phyloP scores from a whole-genome alignment of 768 basidiomycete genomes.

The Sporobolomyces pararoseus region DNA sequence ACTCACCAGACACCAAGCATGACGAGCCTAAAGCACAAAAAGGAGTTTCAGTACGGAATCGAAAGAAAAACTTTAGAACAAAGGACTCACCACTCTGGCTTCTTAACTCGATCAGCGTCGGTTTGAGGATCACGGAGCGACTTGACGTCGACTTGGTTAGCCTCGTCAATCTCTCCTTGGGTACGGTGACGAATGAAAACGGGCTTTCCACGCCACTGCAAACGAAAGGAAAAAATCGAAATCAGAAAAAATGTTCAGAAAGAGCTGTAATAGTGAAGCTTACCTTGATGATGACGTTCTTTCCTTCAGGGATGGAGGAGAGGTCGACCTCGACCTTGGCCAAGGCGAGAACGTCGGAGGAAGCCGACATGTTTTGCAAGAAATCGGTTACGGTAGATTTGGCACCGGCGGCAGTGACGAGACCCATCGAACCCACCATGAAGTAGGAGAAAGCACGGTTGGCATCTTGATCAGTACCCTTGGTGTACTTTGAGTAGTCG shows the following conservation, averaged over 20 bases:
- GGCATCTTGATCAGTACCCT: constrained; percentile 56
- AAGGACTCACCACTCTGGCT: constrained; percentile 88
- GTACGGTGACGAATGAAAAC: constrained; percentile 99
- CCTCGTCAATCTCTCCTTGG: constrained; percentile 83
- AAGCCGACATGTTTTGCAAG: constrained; percentile 91
- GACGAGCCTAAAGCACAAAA: constrained; percentile 49
- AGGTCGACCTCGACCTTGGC: constrained; percentile 97
- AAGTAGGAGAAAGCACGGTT: constrained; percentile 53
- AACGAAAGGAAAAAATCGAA: constrained; percentile 47
- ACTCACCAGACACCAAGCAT: constrained; percentile 52
- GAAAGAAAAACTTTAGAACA: background rate
- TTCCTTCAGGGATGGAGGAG: constrained; percentile 75
- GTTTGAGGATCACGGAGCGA: constrained; percentile 82
- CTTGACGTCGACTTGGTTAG: constrained; percentile 78
- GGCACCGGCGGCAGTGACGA: constrained; percentile 88
- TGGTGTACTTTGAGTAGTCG: constrained; percentile 77
- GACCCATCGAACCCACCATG: constrained; percentile 65
- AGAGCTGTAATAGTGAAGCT: background rate
- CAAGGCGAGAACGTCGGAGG: constrained; percentile 93
- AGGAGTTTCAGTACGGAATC: background rate
- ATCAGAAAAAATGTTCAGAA: background rate
- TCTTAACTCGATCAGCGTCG: constrained; percentile 82
- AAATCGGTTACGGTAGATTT: constrained; percentile 92
- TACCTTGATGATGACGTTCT: constrained; percentile 80
- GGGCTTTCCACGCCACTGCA: constrained; percentile 92